Evolutionary conservation across 208 protist species (phyloP).

Genomic region (Zelonia costaricensis): DNA sequence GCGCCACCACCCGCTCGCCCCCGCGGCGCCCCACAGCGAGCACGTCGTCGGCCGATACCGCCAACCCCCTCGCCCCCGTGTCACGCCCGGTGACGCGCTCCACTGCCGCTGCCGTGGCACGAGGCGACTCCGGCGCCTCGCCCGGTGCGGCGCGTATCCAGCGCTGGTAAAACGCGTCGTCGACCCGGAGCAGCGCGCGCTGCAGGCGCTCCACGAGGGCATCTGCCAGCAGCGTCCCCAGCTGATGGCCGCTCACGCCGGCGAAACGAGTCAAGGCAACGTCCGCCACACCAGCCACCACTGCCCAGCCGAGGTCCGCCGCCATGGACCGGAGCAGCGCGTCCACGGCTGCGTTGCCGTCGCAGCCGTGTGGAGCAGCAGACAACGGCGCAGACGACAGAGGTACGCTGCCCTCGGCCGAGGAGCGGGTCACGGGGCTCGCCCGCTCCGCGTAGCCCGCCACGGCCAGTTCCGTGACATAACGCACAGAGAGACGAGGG

Average conservation of each 20-base stretch:
- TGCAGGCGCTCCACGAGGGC: conserved; percentile 27
- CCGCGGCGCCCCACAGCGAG: conserved; percentile 21
- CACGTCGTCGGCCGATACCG: conserved; percentile 13
- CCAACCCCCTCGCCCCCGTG: neutral
- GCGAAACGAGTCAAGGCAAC: conserved; percentile 15
- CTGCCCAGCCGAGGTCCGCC: conserved; percentile 16
- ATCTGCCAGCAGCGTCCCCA: conserved; percentile 22
- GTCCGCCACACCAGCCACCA: conserved; percentile 15
- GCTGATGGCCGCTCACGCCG: neutral
- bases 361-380: neutral
- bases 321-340: conserved; percentile 19
- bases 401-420: no score
- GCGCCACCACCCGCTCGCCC: conserved; percentile 20
- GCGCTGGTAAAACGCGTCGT: conserved; percentile 58
- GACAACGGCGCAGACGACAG: neutral
- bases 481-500: conserved; percentile 20
- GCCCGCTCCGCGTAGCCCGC: conserved; percentile 5
- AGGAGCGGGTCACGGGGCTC: no score
- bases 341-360: conserved; percentile 4
- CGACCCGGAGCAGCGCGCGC: conserved; percentile 35
- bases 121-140: no score
- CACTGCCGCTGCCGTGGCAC: no score
- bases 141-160: conserved; percentile 17
- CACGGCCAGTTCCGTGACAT: conserved; percentile 16
- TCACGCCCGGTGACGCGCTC: no score